Base-by-base conservation (phyloP, 2,329 filamentous ascomycete species). In the Aspergillus fijiensis region DNA sequence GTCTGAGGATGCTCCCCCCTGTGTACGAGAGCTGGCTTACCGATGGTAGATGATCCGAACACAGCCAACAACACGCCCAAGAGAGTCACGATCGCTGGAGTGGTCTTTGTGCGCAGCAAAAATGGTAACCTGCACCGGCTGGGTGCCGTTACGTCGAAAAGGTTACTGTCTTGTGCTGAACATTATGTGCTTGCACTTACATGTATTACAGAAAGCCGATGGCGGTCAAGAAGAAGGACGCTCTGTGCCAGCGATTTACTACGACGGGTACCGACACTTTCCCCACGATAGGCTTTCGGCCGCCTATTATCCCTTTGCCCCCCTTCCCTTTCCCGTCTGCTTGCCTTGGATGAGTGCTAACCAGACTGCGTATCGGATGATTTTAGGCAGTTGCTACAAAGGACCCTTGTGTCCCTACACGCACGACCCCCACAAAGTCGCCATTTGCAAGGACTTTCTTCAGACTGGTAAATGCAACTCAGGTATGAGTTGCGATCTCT, bases 361-460 rank as follows among this genome's bases (percentile, higher is more conserved):
- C 78, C 73, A 70, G 53, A 67, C 16, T 16, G 39, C 9, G 60
- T 69, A 67, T 73, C 72, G 71, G 67, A 82, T 83, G 85, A 64
- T 51, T 53, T 59, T 75, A 96, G 95, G 95, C 79, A 89, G 88
- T 65, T 99, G 95, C 76, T 82, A 87, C 58, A 91, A 91, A 76
- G 93, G 94, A 60, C 89, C 89, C 7, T 81, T 79, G 51, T 99
- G 95, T 77, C 88, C 85, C 58, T 95, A 89, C 73, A 80, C 87
- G 53, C 95, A 99, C 81, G 91, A 99, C 72, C 85, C 90, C 48
- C 82, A 86, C 73, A 96, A 91, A 79, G 91, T 96, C 70, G 91
- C 94, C 58, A 87, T 95, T 59, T 99, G 95, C 86, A 95, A 91
- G 77, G 88, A 91, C 57, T 92, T 90, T 73, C 82, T 98, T 57